Evolutionary conservation across 768 basidiomycete genomes (phyloP).

Genomic region (Austroboletus festivus): DNA sequence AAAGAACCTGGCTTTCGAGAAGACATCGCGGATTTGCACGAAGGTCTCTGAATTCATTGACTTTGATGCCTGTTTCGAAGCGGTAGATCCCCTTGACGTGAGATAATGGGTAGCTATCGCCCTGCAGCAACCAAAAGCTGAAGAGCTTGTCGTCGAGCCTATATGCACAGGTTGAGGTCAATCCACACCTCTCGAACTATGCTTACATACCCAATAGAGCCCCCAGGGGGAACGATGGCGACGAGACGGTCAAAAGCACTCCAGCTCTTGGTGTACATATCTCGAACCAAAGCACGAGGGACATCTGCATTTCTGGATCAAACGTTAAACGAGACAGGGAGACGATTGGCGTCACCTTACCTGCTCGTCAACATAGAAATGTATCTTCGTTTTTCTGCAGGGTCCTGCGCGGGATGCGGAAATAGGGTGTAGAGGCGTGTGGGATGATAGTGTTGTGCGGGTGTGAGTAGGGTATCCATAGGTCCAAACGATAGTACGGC

Average conservation of each 20-base stretch:
- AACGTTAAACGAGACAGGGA: background rate
- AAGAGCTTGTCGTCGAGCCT: constrained; percentile 93
- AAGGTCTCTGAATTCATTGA: constrained; percentile 83
- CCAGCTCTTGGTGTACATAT: constrained; percentile 93
- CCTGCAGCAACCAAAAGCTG: constrained; percentile 84
- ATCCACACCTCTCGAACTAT: constrained; percentile 2
- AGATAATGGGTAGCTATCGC: constrained; percentile 69
- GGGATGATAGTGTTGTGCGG: constrained; percentile 71
- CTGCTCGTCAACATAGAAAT: constrained; percentile 69
- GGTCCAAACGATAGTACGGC: constrained; percentile 78
- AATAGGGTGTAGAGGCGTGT: constrained; percentile 70
- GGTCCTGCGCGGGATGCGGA: constrained; percentile 81
- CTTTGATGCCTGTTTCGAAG: constrained; percentile 86
- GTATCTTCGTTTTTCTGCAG: constrained; percentile 70
- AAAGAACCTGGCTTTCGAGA: constrained; percentile 75
- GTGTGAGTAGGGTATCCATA: constrained; percentile 73
- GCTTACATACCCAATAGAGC: constrained; percentile 72
- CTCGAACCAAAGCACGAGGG: constrained; percentile 77
- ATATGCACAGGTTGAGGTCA: background rate
- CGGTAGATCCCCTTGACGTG: constrained; percentile 84
- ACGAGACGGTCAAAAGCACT: constrained; percentile 87
- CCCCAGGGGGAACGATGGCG: constrained; percentile 86
- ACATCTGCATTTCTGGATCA: constrained; percentile 72
- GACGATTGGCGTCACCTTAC: constrained; percentile 32
- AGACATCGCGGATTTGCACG: constrained; percentile 87